Evolutionary conservation across 2,329 filamentous ascomycete species (phyloP), one percentile per base, ranked within the genome.

Genomic region (Calonectria ilicicola): DNA sequence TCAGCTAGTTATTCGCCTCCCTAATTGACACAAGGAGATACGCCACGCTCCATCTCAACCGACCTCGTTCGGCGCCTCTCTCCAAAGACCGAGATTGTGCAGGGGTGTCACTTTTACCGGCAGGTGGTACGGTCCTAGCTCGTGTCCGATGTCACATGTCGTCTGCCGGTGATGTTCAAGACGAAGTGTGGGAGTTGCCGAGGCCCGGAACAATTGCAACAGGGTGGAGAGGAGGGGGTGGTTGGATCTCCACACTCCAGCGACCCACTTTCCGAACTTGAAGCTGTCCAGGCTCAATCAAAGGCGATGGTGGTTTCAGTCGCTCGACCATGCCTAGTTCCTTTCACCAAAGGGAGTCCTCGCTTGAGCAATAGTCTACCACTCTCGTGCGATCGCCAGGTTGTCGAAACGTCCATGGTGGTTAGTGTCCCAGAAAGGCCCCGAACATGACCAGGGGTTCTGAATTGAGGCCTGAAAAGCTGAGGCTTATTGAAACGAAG

Each of bases 251-350:
- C 69, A 72, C 69, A 42, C 64, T 32, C 47, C 42, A 27, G 46
- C 26, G 67, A 51, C 60, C 69, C 69, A 72, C 69, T 67, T 71
- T 56, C 64, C 38, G 47, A 23, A 38, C 47, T 53, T 19, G 56
- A 60, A 26, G 49, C 29, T n/a, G 40, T 53, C 26, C 53, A 38
- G 56, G 64, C 53, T 67, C 29, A 62, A 67, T 49, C 73, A 63
- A 66, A 62, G 69, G 72, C 76, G 64, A 66, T 73, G 51, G 69
- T 49, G 65, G 77, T 79, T 74, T 75, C 74, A 75, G 72, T 65
- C 47, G 42, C 72, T 67, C 67, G 69, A 69, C 56, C 40, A 65
- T 56, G 64, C 64, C 71, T 58, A 67, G 65, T 68, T 44, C 69
- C 26, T 49, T 68, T 71, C 69, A 64, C 69, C 69, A 62, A 60